Base-by-base conservation (phyloP, 2,329 filamentous ascomycete species). In the Hypoxylon sp. region DNA sequence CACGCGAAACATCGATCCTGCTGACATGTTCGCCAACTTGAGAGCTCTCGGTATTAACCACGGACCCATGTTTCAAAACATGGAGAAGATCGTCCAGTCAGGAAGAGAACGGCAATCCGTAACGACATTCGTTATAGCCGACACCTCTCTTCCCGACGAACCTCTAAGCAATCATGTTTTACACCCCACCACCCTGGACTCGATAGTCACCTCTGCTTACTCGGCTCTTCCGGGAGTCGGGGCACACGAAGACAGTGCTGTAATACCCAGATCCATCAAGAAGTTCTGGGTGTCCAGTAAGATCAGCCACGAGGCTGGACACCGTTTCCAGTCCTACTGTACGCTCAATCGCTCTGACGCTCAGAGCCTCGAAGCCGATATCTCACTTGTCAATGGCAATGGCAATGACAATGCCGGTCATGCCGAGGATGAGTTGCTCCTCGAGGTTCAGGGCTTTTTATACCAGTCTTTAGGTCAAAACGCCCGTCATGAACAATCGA, bases 121-220 rank as follows among this genome's bases (percentile, higher is more conserved):
- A 27, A 14, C 30, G 30, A 34, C 30, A 5, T 34, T 34, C 30
- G 8, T 34, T 34, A 11, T 34, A 12, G 30, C 11, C 19, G 37
- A 45, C 39, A 51, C n/a, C 16, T 30, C 29, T 34, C 55, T 5
- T 23, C 34, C 27, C 43, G 51, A 55, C 43, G 29, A 66, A 21
- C 11, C n/a, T 21, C 16, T 23, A 23, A 16, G 32, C 34, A 14
- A 51, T 34, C 25, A 34, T 34, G 32, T 73, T 5, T 32, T 75
- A n/a, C 73, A 75, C 45, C 73, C 73, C 0, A 73, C 60, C 14
- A 75, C 73, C 12, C 66, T 75, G 3, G 73, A 75, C 45, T 61
- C 68, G 2, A 45, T 73, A 14, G 55, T 73, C 8, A 39, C 62
- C 11, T 53, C 68, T 1, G 32, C 59, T 5, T 74, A 67, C 25